Evolutionary conservation across 768 basidiomycete species (phyloP), one percentile per base, ranked within the genome.

Genomic region (Boletus bicolor): DNA sequence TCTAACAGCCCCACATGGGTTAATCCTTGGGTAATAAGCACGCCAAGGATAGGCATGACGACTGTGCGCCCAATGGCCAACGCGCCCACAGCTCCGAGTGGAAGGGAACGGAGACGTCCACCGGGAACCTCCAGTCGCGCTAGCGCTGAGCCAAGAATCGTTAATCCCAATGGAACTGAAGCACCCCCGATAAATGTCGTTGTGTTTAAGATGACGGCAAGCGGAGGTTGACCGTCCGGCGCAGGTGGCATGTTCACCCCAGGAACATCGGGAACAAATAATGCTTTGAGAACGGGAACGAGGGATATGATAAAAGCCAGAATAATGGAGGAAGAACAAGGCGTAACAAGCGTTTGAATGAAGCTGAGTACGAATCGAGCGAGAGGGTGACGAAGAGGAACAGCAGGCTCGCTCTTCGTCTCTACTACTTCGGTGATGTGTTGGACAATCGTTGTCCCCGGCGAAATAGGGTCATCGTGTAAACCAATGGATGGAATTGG

Each of bases 151-250:
- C 87, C 87, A 4, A 89, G 74, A 6, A 79, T 82, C 11, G 85
- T 76, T 10, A 89, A 66, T 2, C 84, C 85, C 2, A 87, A 61
- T 0, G 87, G 87, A 0, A 89, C 81, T 4, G 82, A 80, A 1
- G 85, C 86, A 1, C 68, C 78, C 0, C 87, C 85, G 37, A 87
- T 75, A 60, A 89, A 88, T 1, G 72, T 68, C 0, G 80, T 70
- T 0, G 82, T 79, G 53, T 86, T 82, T 53, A 84, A 62, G 37
- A 89, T 43, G 57, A 89, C 79, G 0, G 82, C 77, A 17, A 89
- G 79, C 0, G 86, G 86, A 1, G 87, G 85, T 56, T 80, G 75
- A 0, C 86, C 85, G 59, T 89, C 87, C 0, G 87, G 87, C 0
- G 84, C 83, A 24, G 72, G 44, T 4, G 77, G 76, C 51, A 80